Conservation (phyloP, 805 yeast species). For the Metschnikowia hibisci region DNA sequence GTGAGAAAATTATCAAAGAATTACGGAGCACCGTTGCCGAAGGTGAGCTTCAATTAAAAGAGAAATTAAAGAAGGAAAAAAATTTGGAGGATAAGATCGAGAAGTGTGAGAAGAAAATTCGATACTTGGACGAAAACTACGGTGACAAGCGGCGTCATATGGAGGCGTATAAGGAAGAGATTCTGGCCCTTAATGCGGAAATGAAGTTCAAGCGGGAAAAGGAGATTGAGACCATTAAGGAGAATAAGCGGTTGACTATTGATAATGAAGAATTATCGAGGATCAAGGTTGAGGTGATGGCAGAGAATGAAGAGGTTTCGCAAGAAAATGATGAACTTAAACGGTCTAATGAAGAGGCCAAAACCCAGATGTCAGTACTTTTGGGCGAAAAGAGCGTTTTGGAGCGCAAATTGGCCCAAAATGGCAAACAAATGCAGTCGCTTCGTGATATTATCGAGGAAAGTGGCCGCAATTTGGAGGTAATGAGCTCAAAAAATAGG, state of each 20-base stretch:
- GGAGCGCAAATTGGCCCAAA: slow-evolving; percentile 35
- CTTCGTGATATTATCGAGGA: slow-evolving; percentile 59
- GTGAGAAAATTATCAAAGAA: slow-evolving; percentile 54
- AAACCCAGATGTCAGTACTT: slow-evolving; percentile 26
- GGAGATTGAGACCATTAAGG: slow-evolving; percentile 65
- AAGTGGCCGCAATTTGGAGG: slow-evolving; percentile 59
- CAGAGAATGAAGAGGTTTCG: slow-evolving; percentile 34
- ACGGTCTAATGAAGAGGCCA: slow-evolving; percentile 23
- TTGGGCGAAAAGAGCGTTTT: slow-evolving; percentile 33
- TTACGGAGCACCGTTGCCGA: slow-evolving; percentile 22
- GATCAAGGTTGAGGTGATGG: slow-evolving; percentile 26
- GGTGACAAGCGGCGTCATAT: slow-evolving; percentile 22
- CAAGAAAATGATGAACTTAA: slow-evolving; percentile 42
- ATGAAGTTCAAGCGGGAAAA: slow-evolving; percentile 52
- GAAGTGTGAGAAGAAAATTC: slow-evolving; percentile 24
- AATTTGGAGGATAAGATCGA: slow-evolving; percentile 14
- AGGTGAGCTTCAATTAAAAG: slow-evolving; percentile 30
- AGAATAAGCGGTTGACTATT: slow-evolving; percentile 55
- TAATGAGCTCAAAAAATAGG: slow-evolving; percentile 26
- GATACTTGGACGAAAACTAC: slow-evolving; percentile 23
- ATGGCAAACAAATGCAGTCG: slow-evolving; percentile 48
- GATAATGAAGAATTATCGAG: slow-evolving; percentile 49
- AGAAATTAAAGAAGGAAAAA: slow-evolving; percentile 8
- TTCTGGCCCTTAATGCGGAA: slow-evolving; percentile 51
- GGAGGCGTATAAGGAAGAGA: slow-evolving; percentile 43